Conservation (phyloP, 257 asterid genomes). For the Rauvolfia tetraphylla region DNA sequence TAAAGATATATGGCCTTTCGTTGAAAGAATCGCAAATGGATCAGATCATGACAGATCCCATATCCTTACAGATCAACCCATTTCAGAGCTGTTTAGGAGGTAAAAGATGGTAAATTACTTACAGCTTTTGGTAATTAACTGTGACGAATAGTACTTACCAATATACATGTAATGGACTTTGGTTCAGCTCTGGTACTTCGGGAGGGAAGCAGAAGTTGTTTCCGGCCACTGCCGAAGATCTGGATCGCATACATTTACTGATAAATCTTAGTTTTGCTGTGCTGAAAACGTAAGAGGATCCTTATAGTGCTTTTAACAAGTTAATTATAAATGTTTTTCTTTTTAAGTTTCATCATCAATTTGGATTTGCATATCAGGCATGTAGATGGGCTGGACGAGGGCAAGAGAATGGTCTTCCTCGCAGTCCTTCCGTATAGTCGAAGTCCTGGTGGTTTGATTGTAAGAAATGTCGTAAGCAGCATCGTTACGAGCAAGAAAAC, state of each 20-base stretch:
- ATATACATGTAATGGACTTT: not conserved
- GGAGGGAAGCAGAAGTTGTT: not conserved
- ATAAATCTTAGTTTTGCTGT: not conserved
- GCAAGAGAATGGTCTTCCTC: not conserved
- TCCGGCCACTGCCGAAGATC: not conserved
- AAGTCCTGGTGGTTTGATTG: conserved; percentile 3
- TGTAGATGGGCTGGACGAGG: not conserved
- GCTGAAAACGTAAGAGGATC: not conserved
- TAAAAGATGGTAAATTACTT: too few relatives aligned
- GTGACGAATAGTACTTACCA: too few relatives aligned
- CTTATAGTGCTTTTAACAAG: too few relatives aligned
- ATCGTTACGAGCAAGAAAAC: not conserved
- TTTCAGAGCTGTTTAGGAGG: conserved; percentile 2
- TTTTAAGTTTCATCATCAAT: too few relatives aligned
- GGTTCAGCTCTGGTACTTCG: not conserved
- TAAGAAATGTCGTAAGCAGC: not conserved
- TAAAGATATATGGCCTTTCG: conserved; percentile 2
- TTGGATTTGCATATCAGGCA: not conserved
- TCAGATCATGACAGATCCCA: too few relatives aligned
- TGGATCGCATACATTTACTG: not conserved
- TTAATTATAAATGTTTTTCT: too few relatives aligned
- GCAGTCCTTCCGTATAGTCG: not conserved
- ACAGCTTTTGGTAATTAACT: too few relatives aligned
- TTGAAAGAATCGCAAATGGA: conserved; percentile 15
- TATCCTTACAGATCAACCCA: not conserved